Evolutionary conservation across 1,284 basidiomycete genomes (phyloP), one percentile per base, ranked within the genome.

Genomic region (Paramarasmius palmivorus): DNA sequence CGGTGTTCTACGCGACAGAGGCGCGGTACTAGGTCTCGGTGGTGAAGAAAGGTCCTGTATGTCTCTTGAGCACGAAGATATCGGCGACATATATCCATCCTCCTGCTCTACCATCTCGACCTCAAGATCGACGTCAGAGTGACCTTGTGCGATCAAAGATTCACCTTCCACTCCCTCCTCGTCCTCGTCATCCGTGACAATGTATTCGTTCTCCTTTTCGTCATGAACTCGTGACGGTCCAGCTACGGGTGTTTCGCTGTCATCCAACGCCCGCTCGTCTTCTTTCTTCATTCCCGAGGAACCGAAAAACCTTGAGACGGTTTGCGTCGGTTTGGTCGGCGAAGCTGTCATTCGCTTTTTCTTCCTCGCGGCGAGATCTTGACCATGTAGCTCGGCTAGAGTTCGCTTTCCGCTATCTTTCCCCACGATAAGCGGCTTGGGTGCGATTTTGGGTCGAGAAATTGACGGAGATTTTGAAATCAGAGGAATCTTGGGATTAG

Each of bases 41-140:
- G 88, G 88, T 17, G 88, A 90, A 42, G 84, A 87, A 26, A 88
- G 62, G 35, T 87, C 84, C 35, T 83, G 78, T 9, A 78, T 77
- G 54, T 79, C 78, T 60, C 75, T 71, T 56, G 73, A 73, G 61
- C 76, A 69, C 47, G 81, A 82, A 53, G 78, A 72, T 14, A 80
- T 73, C 17, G 87, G 88, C 17, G 88, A 89, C 54, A 86, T 73
- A 67, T 91, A 91, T 35, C 89, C 88, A 60, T 88, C 88, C 64
- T 91, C 89, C 68, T 90, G 89, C 62, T 75, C 73, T 34, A 89
- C 83, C 19, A 62, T 58, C 23, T 66, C 66, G 29, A 73, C 71
- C 4, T 73, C 68, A 2, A 72, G 32, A 53, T 73, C 71, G 25
- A 70, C 52, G 12, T 66, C 64, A 49, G 66, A 63, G 29, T 69